Evolutionary conservation across 2,329 filamentous ascomycete genomes (phyloP).

Genomic region (Ampelomyces quisqualis): DNA sequence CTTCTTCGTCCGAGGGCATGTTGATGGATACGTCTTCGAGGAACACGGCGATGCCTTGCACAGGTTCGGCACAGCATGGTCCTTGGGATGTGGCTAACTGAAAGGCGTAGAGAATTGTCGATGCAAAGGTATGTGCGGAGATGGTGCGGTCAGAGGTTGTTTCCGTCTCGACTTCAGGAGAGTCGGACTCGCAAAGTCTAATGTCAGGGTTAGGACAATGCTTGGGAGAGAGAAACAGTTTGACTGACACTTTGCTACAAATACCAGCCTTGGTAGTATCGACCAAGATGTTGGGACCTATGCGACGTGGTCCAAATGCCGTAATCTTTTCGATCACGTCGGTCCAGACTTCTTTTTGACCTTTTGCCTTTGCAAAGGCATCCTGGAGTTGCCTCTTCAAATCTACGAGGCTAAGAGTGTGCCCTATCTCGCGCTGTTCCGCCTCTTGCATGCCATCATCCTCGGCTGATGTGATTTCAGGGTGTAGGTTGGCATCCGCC

Average conservation of each 20-base stretch:
- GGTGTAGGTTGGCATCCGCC: slow-evolving; percentile 25
- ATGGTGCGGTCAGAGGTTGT: slow-evolving; percentile 39
- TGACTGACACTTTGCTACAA: slow-evolving; percentile 69
- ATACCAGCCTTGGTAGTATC: slow-evolving; percentile 74
- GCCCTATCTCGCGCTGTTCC: slow-evolving; percentile 58
- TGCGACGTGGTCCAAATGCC: slow-evolving; percentile 84
- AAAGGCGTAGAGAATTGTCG: slow-evolving; percentile 92
- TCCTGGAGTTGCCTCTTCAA: slow-evolving; percentile 72
- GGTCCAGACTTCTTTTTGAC: slow-evolving; percentile 74
- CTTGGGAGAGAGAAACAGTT: neutral
- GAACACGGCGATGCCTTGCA: slow-evolving; percentile 90
- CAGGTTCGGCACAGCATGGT: slow-evolving; percentile 86
- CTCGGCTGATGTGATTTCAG: slow-evolving; percentile 54
- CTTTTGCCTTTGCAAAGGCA: slow-evolving; percentile 70
- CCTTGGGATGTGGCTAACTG: slow-evolving; percentile 88
- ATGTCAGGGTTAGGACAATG: slow-evolving; percentile 9
- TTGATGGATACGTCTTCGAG: slow-evolving; percentile 74
- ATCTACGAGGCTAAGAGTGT: slow-evolving; percentile 68
- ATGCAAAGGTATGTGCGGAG: slow-evolving; percentile 69
- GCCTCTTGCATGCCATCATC: slow-evolving; percentile 47
- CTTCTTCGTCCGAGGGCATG: slow-evolving; percentile 49
- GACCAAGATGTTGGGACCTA: slow-evolving; percentile 85
- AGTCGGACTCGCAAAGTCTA: slow-evolving; percentile 31
- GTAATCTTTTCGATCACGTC: slow-evolving; percentile 75
- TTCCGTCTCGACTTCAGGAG: slow-evolving; percentile 41